A percentile compares a stretch with the other conserved stretches of the same genome.
phyloP scores from a whole-genome alignment of 2,329 filamentous ascomycete genomes.

The Fusarium caatingaense region DNA sequence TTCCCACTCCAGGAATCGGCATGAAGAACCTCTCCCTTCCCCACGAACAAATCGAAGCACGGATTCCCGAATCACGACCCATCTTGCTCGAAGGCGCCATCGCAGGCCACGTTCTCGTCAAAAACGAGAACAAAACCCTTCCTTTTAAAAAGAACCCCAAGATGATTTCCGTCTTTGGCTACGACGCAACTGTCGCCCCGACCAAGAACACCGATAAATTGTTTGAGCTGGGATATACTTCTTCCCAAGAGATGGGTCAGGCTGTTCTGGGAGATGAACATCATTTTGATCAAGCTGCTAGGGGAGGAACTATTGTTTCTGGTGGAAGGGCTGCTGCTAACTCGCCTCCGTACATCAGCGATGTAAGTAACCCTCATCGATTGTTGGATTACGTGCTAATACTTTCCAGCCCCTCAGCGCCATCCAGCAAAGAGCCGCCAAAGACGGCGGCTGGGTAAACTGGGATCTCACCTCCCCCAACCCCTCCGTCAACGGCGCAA shows the following conservation, averaged over 20 bases:
- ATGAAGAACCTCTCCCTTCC: constrained; percentile 70
- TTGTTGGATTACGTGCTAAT: neutral
- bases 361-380: constrained; percentile 48
- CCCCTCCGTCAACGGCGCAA: constrained; percentile 52
- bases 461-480: constrained; percentile 56
- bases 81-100: constrained; percentile 64
- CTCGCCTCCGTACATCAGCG: constrained; percentile 61
- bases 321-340: constrained; percentile 65
- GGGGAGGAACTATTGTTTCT: constrained; percentile 63
- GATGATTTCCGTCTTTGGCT: constrained; percentile 69
- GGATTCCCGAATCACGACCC: constrained; percentile 57
- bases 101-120: constrained; percentile 76
- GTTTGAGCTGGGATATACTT: constrained; percentile 61
- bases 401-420: constrained; percentile 44
- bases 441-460: constrained; percentile 67
- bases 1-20: constrained; percentile 59
- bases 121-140: constrained; percentile 73
- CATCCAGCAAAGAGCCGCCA: constrained; percentile 63
- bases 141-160: constrained; percentile 69
- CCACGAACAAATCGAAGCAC: constrained; percentile 61
- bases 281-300: constrained; percentile 62
- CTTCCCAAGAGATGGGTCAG: constrained; percentile 59
- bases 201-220: constrained; percentile 61
- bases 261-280: constrained; percentile 56
- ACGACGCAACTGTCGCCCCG: constrained; percentile 68